Evolutionary conservation across 345 rosid species (phyloP), one percentile per base, ranked within the genome.

Genomic region (Citrus trifoliata): DNA sequence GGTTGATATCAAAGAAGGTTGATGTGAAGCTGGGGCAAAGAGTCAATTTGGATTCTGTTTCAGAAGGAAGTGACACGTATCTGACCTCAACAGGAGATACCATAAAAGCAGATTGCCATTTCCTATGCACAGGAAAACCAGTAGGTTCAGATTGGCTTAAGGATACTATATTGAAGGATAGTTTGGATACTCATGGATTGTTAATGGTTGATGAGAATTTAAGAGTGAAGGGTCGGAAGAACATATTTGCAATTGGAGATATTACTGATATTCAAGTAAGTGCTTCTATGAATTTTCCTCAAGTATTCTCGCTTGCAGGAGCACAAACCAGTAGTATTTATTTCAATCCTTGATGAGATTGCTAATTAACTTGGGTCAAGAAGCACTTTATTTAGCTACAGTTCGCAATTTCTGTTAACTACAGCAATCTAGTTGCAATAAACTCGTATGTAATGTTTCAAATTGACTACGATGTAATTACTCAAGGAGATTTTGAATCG

Each of bases 191-290:
- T 27, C 72, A 25, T 3, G 98, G 99, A 76, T 86, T 93, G 77
- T 80, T 95, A 82, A 89, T 84, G 81, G 97, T 95, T 7, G 98
- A 95, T 79, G 90, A 87, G 79, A 51, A 82, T 84, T 78, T 93
- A 83, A 85, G 94, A 75, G 89, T 90, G 59, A 86, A 80, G 74
- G 91, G 88, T 68, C 79, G 59, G 59, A 84, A 35, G 38, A 93
- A 90, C 35, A 83, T 92, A 13, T 93, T 92, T 22, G 93, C 95
- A 12, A 80, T 93, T 27, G 98, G 98, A 71, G 98, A 92, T 76
- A 87, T 95, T 76, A 93, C 97, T 16, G 83, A 91, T 38, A 81
- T 93, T 65, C 83, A 76, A 3, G 98, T 93, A 89, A 90, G 92
- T 81, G 51, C 61, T 60, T 28, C 21, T 16, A 53, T 53, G 58